Evolutionary conservation across 768 basidiomycete species (phyloP).

Genomic region (Lactarius deliciosus): DNA sequence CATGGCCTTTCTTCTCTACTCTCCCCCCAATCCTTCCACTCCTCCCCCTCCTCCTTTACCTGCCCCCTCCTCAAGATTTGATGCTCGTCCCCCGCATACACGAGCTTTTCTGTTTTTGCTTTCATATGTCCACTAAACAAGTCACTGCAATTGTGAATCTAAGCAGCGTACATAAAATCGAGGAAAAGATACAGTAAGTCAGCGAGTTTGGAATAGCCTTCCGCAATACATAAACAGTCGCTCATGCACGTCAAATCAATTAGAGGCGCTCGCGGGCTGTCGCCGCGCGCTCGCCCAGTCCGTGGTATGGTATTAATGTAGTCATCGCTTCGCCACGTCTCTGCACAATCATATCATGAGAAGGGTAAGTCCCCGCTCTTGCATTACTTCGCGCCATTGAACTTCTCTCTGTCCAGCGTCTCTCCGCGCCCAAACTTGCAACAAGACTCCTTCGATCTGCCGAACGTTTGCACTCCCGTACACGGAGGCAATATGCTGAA

Average conservation of each 20-base stretch:
- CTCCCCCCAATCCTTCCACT: slow-evolving; percentile 11
- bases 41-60: slow-evolving; percentile 7
- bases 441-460: slow-evolving; percentile 25
- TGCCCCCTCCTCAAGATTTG: neutral
- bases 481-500: slow-evolving; percentile 20
- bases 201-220: slow-evolving; percentile 10
- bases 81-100: neutral
- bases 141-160: slow-evolving; percentile 25
- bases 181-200: slow-evolving; percentile 24
- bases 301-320: slow-evolving; percentile 18
- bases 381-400: slow-evolving; percentile 31
- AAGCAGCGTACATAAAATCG: slow-evolving; percentile 26
- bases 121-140: slow-evolving; percentile 1
- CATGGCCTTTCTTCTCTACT: slow-evolving; percentile 19
- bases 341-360: slow-evolving; percentile 26
- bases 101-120: neutral
- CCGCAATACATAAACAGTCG: slow-evolving; percentile 20
- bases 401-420: slow-evolving; percentile 23
- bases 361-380: slow-evolving; percentile 29
- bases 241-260: slow-evolving; percentile 21
- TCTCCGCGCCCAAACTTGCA: slow-evolving; percentile 28
- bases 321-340: slow-evolving; percentile 9
- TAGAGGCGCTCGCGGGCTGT: slow-evolving; percentile 6
- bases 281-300: slow-evolving; percentile 6
- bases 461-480: slow-evolving; percentile 23